Percentiles rank a stretch among this genome's conserved stretches.
These are phyloP conservation scores for Ascoidea rubescens DNA, from an alignment of 805 yeast species.

Conservation along the genomic window DNA sequence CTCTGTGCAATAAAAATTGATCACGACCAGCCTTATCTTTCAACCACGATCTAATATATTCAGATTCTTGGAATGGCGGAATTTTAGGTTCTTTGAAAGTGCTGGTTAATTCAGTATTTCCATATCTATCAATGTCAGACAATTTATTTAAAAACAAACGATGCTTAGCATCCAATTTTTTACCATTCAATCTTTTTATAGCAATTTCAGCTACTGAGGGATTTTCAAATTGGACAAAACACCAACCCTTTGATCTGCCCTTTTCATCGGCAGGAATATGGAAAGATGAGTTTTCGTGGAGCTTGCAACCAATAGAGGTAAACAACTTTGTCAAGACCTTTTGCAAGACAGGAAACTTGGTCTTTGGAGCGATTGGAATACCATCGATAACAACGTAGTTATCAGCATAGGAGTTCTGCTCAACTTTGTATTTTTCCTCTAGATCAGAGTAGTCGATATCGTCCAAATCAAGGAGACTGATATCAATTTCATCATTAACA, in stretches of 20 bases:
- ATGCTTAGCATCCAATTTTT: conserved; percentile 89
- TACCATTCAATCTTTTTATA: conserved; percentile 68
- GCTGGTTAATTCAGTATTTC: conserved; percentile 45
- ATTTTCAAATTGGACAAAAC: conserved; percentile 69
- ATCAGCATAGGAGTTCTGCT: conserved; percentile 50
- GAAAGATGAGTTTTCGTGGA: conserved; percentile 38
- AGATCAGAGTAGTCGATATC: conserved; percentile 74
- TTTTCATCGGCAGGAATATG: conserved; percentile 62
- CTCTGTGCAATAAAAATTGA: conserved; percentile 70
- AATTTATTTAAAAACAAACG: conserved; percentile 74
- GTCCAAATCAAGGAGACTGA: conserved; percentile 35
- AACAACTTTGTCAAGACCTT: conserved; percentile 79
- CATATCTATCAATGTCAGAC: conserved; percentile 70
- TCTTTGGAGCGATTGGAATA: conserved; percentile 87
- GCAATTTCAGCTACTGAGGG: conserved; percentile 62
- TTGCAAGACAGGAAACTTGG: conserved; percentile 69
- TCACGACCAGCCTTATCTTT: conserved; percentile 83
- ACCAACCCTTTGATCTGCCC: conserved; percentile 74
- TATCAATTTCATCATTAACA: conserved; percentile 24
- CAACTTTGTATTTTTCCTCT: conserved; percentile 59
- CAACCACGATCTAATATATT: conserved; percentile 82
- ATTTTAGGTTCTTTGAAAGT: conserved; percentile 55
- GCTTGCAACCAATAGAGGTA: conserved; percentile 50
- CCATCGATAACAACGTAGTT: conserved; percentile 83
- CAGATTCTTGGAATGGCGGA: conserved; percentile 61